phyloP scores from a whole-genome alignment of 768 basidiomycete genomes.

The Tulasnella sp. region DNA sequence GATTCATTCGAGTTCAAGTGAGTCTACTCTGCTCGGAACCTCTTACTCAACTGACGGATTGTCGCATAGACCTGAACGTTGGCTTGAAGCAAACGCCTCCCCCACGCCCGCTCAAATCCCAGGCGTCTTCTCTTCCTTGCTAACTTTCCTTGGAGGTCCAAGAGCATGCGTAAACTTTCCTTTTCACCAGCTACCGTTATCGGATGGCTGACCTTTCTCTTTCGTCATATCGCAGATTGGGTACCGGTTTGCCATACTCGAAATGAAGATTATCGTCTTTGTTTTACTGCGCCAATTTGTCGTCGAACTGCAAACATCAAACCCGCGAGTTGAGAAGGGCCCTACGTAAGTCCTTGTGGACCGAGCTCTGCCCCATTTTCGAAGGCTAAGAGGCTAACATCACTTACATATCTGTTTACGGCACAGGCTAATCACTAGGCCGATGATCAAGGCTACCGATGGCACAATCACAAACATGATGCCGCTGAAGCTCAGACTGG shows the following conservation, averaged over 20 bases:
- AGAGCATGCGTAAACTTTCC: slow-evolving; percentile 33
- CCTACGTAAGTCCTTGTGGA: background rate
- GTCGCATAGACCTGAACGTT: slow-evolving; percentile 46
- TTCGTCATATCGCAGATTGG: background rate
- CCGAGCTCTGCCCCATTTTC: too few relatives aligned
- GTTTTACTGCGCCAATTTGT: slow-evolving; percentile 40
- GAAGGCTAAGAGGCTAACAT: background rate
- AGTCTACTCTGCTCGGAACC: slow-evolving; percentile 30
- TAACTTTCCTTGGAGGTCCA: slow-evolving; percentile 55
- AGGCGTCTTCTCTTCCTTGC: slow-evolving; percentile 46
- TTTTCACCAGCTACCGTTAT: slow-evolving; percentile 29
- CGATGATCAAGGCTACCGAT: background rate
- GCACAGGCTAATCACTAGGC: background rate
- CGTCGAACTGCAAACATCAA: slow-evolving; percentile 32
- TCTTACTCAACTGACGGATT: background rate
- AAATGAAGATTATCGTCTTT: slow-evolving; percentile 36
- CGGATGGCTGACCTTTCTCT: background rate
- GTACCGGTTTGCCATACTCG: slow-evolving; percentile 4
- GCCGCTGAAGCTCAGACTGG: background rate
- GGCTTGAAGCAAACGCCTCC: slow-evolving; percentile 34
- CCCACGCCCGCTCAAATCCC: slow-evolving; percentile 37
- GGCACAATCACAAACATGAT: background rate
- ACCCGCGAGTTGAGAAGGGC: background rate
- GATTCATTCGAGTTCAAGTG: slow-evolving; percentile 19
- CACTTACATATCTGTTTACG: background rate